Evolutionary conservation across 306 rosid genomes (phyloP).

Genomic region (Senna siamea): DNA sequence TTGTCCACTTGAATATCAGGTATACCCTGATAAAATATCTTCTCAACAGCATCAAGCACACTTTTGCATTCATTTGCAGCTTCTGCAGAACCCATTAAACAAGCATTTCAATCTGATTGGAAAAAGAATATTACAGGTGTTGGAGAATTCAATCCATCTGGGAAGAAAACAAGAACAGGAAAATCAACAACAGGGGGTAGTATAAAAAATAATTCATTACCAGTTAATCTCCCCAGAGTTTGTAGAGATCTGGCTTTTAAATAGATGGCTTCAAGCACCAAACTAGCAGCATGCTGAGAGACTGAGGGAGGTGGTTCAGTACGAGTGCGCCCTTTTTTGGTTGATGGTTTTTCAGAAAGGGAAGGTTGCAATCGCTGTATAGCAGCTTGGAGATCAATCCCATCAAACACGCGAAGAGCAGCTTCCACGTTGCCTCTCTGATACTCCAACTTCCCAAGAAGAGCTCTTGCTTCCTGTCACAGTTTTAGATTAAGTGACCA

Average conservation of each 20-base stretch:
- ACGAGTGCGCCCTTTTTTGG: constrained; percentile 67
- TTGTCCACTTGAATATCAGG: constrained; percentile 82
- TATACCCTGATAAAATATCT: constrained; percentile 80
- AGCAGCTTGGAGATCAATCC: constrained; percentile 97
- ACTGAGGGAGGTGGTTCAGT: constrained; percentile 67
- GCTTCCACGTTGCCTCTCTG: constrained; percentile 98
- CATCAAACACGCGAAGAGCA: constrained; percentile 95
- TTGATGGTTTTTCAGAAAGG: constrained; percentile 61
- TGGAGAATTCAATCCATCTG: constrained; percentile 20
- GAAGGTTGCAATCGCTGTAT: constrained; percentile 85
- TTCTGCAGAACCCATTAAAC: constrained; percentile 64
- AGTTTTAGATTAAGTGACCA: constrained; percentile 12
- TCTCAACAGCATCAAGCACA: constrained; percentile 92
- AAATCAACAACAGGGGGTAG: constrained; percentile 11
- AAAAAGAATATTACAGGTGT: constrained; percentile 8
- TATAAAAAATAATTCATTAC: constrained; percentile 46
- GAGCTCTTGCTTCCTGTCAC: constrained; percentile 97
- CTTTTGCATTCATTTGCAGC: constrained; percentile 90
- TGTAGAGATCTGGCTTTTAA: constrained; percentile 94
- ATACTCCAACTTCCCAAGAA: constrained; percentile 98
- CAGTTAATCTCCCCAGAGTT: constrained; percentile 76
- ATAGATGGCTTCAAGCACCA: constrained; percentile 98
- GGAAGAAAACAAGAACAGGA: constrained; percentile 23
- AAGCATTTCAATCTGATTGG: constrained; percentile 41
- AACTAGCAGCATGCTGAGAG: constrained; percentile 95